Evolutionary conservation across 1,139 yeast genomes (phyloP).

Genomic region (Casaregolazyma suthepensis): DNA sequence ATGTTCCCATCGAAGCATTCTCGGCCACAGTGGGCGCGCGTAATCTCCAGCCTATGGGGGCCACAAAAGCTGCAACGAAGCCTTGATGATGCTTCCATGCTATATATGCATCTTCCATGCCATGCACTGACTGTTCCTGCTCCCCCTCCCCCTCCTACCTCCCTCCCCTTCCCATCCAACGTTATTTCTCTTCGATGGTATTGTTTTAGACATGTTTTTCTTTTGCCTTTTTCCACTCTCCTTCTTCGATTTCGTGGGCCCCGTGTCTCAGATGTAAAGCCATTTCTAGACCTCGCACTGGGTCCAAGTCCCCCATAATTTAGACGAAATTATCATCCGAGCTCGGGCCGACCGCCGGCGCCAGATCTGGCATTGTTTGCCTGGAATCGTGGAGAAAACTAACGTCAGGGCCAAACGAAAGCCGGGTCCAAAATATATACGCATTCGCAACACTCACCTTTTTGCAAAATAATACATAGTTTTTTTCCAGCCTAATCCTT

Average conservation of each 20-base stretch:
- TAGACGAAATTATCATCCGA: background rate
- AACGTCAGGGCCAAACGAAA: too few relatives aligned
- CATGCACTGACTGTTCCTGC: too few relatives aligned
- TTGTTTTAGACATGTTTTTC: background rate
- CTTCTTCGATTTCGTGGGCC: background rate
- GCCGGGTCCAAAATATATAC: too few relatives aligned
- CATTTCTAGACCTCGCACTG: background rate
- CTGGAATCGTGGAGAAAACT: background rate
- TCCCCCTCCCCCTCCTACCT: too few relatives aligned
- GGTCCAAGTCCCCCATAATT: background rate
- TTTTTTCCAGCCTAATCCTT: too few relatives aligned
- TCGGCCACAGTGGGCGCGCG: background rate
- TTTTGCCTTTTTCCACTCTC: background rate
- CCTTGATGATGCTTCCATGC: too few relatives aligned
- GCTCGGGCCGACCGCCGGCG: background rate
- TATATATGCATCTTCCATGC: too few relatives aligned
- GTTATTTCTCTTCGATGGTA: background rate
- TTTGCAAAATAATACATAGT: too few relatives aligned
- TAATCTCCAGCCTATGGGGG: background rate
- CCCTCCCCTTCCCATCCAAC: too few relatives aligned
- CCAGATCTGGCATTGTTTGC: background rate
- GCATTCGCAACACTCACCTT: too few relatives aligned
- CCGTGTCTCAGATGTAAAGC: background rate
- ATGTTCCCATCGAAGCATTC: background rate
- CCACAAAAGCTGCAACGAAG: too few relatives aligned